phyloP scores from a whole-genome alignment of 75 land plant genomes.

The Pinus tabuliformis region DNA sequence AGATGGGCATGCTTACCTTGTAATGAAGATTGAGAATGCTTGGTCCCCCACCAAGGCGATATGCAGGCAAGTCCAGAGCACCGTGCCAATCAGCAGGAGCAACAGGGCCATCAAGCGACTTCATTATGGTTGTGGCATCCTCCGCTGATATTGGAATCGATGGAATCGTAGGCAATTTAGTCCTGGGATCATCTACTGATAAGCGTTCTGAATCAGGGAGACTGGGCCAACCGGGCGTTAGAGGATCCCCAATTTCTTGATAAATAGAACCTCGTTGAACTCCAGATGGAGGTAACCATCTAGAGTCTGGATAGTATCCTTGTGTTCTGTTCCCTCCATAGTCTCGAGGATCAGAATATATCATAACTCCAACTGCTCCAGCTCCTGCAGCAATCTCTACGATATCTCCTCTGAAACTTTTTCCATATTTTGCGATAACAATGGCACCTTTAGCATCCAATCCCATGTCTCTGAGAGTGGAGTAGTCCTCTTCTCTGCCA shows the following conservation, averaged over 20 bases:
- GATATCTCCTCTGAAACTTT: conserved; percentile 51
- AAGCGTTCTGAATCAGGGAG: conserved; percentile 31
- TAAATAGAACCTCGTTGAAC: conserved; percentile 71
- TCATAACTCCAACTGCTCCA: conserved; percentile 65
- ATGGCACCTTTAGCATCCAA: conserved; percentile 61
- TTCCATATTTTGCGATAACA: conserved; percentile 50
- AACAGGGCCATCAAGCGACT: conserved; percentile 46
- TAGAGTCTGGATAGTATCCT: conserved; percentile 49
- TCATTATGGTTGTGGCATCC: conserved; percentile 57
- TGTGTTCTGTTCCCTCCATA: conserved; percentile 44
- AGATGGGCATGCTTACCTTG: conserved; percentile 27
- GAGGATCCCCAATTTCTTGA: conserved; percentile 66
- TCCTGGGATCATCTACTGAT: conserved; percentile 35
- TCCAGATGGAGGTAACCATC: conserved; percentile 79
- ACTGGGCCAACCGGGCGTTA: conserved; percentile 87
- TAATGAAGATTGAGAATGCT: conserved; percentile 54
- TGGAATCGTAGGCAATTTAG: conserved; percentile 56
- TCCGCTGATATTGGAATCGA: conserved; percentile 79
- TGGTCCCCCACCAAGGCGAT: conserved; percentile 72
- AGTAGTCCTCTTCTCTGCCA: conserved; percentile 63
- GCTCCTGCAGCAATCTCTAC: conserved; percentile 51
- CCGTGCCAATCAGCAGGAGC: conserved; percentile 74
- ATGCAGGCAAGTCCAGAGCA: conserved; percentile 31
- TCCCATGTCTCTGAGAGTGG: conserved; percentile 38
- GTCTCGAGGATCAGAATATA: conserved; percentile 66